Base-by-base conservation (phyloP, 768 basidiomycete species). In the Xanthoconium stramineum region DNA sequence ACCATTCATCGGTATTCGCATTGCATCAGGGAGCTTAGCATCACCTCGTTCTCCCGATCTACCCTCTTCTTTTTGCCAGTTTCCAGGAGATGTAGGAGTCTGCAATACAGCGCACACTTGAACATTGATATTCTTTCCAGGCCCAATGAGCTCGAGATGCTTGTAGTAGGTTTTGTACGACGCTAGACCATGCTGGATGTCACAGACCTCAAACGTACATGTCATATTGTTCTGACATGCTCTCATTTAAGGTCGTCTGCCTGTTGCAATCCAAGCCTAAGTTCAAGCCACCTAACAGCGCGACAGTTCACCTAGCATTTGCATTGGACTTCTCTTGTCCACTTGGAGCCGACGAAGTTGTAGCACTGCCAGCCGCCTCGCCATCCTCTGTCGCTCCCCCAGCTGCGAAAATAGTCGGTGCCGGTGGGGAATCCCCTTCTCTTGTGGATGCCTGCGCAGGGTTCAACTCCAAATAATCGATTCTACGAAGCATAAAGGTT, bases 51-150 rank as follows among this genome's bases (percentile, higher is more conserved):
- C n/a, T n/a, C n/a, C n/a, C n/a, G n/a, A n/a, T n/a, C n/a, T n/a
- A n/a, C n/a, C n/a, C n/a, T n/a, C n/a, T n/a, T n/a, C n/a, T n/a
- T n/a, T n/a, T n/a, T n/a, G n/a, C n/a, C n/a, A n/a, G n/a, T n/a
- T n/a, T n/a, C n/a, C n/a, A n/a, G n/a, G 92, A 95, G 67, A 80
- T 79, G 80, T 85, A 63, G 55, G 76, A 28, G 7, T 12, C 13
- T 35, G 68, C 13, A 10, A 24, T 36, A 32, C 14, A 30, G 14
- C 8, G 2, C 9, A 40, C 17, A 11, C 19, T 20, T 19, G n/a
- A n/a, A 40, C 36, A 24, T 51, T 59, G 24, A 58, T 33, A 11
- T 30, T 33, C 33, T 52, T 55, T 49, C 15, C 29, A 81, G 80
- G 61, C 84, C 84, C 6, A 78, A 79, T 36, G 84, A 85, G 56